These are phyloP conservation scores for Russula abietina DNA, from an alignment of 768 basidiomycete genomes.

Conservation along the genomic window DNA sequence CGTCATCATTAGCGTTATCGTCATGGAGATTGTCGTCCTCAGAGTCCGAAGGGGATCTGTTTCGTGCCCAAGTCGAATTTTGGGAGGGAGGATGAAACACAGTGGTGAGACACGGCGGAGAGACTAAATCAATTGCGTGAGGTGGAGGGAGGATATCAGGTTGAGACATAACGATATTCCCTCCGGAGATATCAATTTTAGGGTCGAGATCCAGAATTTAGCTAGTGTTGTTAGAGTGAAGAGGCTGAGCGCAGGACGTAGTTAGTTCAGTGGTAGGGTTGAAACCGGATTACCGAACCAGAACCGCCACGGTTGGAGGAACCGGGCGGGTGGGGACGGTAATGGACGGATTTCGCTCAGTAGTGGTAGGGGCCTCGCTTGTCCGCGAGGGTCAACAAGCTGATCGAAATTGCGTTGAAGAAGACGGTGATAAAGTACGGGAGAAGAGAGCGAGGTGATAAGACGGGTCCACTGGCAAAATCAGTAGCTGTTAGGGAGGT, in stretches of 20 bases:
- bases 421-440: constrained; percentile 11
- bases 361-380: constrained; percentile 60
- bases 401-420: constrained; percentile 30
- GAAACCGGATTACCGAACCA: constrained; percentile 60
- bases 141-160: constrained; percentile 44
- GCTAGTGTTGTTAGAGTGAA: background rate
- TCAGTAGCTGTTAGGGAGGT: constrained; percentile 61
- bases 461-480: background rate
- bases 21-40: background rate
- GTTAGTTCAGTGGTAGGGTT: constrained; percentile 24
- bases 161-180: constrained; percentile 45
- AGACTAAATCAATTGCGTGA: constrained; percentile 31
- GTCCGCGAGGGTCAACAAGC: constrained; percentile 47
- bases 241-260: background rate
- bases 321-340: constrained; percentile 59
- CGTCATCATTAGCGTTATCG: constrained; percentile 5
- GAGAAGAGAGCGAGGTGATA: constrained; percentile 1
- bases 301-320: constrained; percentile 64
- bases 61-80: constrained; percentile 17
- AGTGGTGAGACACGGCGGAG: constrained; percentile 22
- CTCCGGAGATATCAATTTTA: background rate
- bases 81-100: constrained; percentile 24
- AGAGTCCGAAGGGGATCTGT: background rate
- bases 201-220: constrained; percentile 14
- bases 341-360: constrained; percentile 44